phyloP scores from a whole-genome alignment of 2,329 filamentous ascomycete genomes.

The Colletotrichum echinochloae region DNA sequence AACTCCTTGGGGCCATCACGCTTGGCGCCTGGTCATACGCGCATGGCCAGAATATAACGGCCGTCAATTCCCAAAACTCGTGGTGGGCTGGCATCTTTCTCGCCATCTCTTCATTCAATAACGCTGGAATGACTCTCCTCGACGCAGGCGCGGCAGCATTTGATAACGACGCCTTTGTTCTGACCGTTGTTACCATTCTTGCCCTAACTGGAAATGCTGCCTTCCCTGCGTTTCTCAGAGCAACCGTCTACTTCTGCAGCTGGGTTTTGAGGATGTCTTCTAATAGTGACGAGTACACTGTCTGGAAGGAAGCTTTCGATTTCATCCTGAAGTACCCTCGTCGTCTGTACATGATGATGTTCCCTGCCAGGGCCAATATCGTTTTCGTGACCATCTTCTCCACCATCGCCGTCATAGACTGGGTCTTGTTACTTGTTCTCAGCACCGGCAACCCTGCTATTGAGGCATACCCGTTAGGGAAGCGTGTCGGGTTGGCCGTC shows the following conservation, averaged over 20 bases:
- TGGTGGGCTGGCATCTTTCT: conserved; percentile 79
- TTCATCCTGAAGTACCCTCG: conserved; percentile 69
- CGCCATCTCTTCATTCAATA: conserved; percentile 76
- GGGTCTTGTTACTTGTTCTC: conserved; percentile 73
- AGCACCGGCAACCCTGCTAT: conserved; percentile 71
- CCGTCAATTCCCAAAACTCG: conserved; percentile 69
- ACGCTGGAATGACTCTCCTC: conserved; percentile 75
- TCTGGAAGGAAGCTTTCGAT: conserved; percentile 62
- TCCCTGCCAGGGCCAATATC: conserved; percentile 73
- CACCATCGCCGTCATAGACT: conserved; percentile 71
- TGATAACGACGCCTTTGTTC: conserved; percentile 62
- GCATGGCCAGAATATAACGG: conserved; percentile 61
- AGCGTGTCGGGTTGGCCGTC: conserved; percentile 71
- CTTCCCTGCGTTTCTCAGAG: conserved; percentile 72
- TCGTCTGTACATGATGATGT: conserved; percentile 72
- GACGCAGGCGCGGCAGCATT: conserved; percentile 75
- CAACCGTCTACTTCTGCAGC: conserved; percentile 67
- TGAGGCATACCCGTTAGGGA: conserved; percentile 61
- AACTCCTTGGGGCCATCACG: conserved; percentile 67
- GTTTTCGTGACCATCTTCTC: conserved; percentile 73
- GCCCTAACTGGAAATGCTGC: conserved; percentile 75
- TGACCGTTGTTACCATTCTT: conserved; percentile 66
- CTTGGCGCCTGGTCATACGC: conserved; percentile 71
- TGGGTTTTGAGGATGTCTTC: conserved; percentile 55
- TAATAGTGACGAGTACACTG: conserved; percentile 50